phyloP scores from a whole-genome alignment of 495 filamentous ascomycete genomes.

The Aspergillus ellipticus region DNA sequence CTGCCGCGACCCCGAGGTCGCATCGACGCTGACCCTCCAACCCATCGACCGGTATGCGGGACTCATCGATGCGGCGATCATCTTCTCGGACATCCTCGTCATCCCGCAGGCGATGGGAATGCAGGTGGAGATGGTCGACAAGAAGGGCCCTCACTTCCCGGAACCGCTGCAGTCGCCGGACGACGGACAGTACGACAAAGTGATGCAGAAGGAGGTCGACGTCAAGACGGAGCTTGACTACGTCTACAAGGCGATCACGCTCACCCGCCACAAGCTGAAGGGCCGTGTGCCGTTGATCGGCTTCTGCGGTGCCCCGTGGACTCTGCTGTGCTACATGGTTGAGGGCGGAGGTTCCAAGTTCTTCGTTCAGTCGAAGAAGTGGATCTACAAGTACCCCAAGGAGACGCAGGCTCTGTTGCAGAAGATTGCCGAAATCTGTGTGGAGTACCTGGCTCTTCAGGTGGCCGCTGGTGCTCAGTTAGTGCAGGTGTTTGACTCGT shows the following conservation, averaged over 20 bases:
- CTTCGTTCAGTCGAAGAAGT: constrained; percentile 87
- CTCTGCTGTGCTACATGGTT: constrained; percentile 95
- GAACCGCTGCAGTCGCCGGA: constrained; percentile 71
- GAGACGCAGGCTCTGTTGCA: constrained; percentile 76
- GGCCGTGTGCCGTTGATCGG: constrained; percentile 90
- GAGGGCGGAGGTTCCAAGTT: constrained; percentile 94
- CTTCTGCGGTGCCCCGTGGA: constrained; percentile 98
- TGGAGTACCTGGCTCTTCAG: constrained; percentile 89
- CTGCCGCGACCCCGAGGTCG: constrained; percentile 88
- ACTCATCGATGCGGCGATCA: constrained; percentile 94
- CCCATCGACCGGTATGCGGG: constrained; percentile 87
- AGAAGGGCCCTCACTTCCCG: constrained; percentile 92
- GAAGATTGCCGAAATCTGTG: constrained; percentile 88
- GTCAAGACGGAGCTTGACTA: constrained; percentile 82
- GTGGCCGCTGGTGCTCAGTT: constrained; percentile 88
- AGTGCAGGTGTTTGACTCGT: constrained; percentile 98
- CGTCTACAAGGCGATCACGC: constrained; percentile 89
- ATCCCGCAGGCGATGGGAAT: constrained; percentile 98
- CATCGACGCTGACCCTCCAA: constrained; percentile 87
- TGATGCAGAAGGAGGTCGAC: constrained; percentile 75
- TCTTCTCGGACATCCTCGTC: constrained; percentile 97
- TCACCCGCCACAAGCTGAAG: constrained; percentile 82
- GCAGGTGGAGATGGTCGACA: constrained; percentile 93
- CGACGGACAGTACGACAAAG: constrained; percentile 73
- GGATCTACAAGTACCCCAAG: constrained; percentile 86